Evolutionary conservation across 2,329 filamentous ascomycete species (phyloP).

Genomic region (Trichoderma lentiforme): DNA sequence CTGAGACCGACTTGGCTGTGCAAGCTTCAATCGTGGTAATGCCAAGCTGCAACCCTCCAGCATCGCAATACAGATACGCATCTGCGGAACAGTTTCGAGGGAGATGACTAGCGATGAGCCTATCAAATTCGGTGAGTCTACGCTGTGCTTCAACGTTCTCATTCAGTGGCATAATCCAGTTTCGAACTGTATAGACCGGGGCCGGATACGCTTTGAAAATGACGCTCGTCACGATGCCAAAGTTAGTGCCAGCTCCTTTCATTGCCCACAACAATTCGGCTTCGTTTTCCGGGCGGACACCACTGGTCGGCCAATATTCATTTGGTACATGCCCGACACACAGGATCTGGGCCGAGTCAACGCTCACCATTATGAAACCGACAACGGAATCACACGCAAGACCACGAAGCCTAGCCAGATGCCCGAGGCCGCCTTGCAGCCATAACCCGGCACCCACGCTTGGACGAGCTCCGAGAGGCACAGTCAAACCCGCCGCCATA

Average conservation of each 20-base stretch:
- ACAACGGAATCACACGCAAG: conserved; percentile 58
- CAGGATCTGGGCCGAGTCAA: conserved; percentile 45
- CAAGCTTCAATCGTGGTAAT: conserved; percentile 47
- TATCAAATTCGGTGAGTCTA: conserved; percentile 41
- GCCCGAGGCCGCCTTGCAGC: conserved; percentile 64
- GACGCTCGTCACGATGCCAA: conserved; percentile 55
- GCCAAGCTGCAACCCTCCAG: conserved; percentile 46
- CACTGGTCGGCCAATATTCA: conserved; percentile 38
- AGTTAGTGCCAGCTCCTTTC: conserved; percentile 57
- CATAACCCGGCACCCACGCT: conserved; percentile 62
- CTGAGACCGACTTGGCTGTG: conserved; percentile 21
- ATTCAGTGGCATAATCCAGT: conserved; percentile 39
- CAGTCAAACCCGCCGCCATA: conserved; percentile 47
- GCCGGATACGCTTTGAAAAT: conserved; percentile 46
- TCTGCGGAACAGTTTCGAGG: conserved; percentile 47
- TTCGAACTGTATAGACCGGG: conserved; percentile 38
- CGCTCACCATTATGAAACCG: conserved; percentile 57
- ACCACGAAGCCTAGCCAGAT: conserved; percentile 52
- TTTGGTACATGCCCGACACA: conserved; percentile 51
- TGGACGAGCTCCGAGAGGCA: conserved; percentile 59
- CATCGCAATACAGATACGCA: conserved; percentile 53
- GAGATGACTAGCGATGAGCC: conserved; percentile 38
- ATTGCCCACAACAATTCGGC: conserved; percentile 55
- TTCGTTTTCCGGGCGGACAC: conserved; percentile 45
- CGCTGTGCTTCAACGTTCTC: conserved; percentile 27